phyloP scores from a whole-genome alignment of 2,329 filamentous ascomycete species.

The Ophiostoma sp. region DNA sequence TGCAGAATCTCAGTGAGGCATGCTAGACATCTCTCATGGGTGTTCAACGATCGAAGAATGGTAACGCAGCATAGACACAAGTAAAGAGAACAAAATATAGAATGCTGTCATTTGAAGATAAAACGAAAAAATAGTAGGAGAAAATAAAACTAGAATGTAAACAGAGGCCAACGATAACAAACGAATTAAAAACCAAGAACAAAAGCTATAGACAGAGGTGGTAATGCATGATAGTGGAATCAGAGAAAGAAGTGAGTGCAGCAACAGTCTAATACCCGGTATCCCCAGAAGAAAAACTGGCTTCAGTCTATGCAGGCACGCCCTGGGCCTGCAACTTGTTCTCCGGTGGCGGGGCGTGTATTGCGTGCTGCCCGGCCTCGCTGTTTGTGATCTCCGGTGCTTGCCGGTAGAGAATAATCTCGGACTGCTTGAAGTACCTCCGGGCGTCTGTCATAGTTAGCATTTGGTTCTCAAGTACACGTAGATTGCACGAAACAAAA shows the following conservation, averaged over 20 bases:
- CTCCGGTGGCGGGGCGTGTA: slow-evolving; percentile 42
- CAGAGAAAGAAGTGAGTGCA: neutral
- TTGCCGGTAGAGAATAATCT: slow-evolving; percentile 94
- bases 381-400: slow-evolving; percentile 51
- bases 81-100: neutral
- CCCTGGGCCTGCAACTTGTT: slow-evolving; percentile 33
- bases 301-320: neutral
- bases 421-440: slow-evolving; percentile 97
- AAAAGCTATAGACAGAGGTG: slow-evolving; percentile 1
- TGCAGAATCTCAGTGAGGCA: neutral
- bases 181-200: neutral
- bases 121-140: neutral
- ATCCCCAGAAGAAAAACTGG: neutral
- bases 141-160: neutral
- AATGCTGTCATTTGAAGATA: neutral
- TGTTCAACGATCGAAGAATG: neutral
- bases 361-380: slow-evolving; percentile 31
- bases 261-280: neutral
- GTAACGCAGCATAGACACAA: neutral
- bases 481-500: neutral
- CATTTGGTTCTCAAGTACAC: neutral
- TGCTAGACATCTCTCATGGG: neutral
- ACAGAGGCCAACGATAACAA: neutral
- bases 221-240: neutral
- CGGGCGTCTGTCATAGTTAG: slow-evolving; percentile 65